Evolutionary conservation across 306 rosid genomes (phyloP), one percentile per base, ranked within the genome.

Genomic region (Lathyrus oleraceus): DNA sequence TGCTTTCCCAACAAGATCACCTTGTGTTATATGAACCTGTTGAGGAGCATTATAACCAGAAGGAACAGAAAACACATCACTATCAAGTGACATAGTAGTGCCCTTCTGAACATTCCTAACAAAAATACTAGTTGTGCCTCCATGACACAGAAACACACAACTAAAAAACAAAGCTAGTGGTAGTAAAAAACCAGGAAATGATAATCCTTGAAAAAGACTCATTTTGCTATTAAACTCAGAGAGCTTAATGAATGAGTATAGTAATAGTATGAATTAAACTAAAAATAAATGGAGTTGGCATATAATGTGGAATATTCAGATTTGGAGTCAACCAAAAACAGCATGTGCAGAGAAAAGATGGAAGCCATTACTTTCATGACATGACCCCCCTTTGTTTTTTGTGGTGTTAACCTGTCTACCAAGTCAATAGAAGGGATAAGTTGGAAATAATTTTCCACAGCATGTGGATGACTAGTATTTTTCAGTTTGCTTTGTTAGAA

Each of bases 21-120:
- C 97, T 81, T 90, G 98, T 5, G 97, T 90, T 69, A 90, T 85
- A 75, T 94, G 98, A 87, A 83, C 98, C 87, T 90, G 98, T 43
- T 90, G 96, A 2, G 98, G 89, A 54, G 96, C 83, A 74, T 93
- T 93, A 20, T 80, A 77, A 32, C 96, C 96, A 1, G 83, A 60
- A 72, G 96, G 96, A 4, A 77, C 74, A 30, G 52, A 69, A 67
- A 88, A 90, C 0, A 88, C 96, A 8, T 86, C 94, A 12, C 91
- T 93, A 53, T 51, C 75, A 69, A 54, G 71, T 47, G 81, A 61
- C 73, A 90, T 86, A 63, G 88, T 96, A 10, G 5, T 5, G 2
- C 73, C 25, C 21, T 77, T 72, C 51, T 79, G 81, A 2, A 43
- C 54, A 38, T 65, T 45, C 75, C 96, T 77, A 14, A 82, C 54